Base-by-base conservation (phyloP, 768 basidiomycete species). In the Mycena leptocephala region DNA sequence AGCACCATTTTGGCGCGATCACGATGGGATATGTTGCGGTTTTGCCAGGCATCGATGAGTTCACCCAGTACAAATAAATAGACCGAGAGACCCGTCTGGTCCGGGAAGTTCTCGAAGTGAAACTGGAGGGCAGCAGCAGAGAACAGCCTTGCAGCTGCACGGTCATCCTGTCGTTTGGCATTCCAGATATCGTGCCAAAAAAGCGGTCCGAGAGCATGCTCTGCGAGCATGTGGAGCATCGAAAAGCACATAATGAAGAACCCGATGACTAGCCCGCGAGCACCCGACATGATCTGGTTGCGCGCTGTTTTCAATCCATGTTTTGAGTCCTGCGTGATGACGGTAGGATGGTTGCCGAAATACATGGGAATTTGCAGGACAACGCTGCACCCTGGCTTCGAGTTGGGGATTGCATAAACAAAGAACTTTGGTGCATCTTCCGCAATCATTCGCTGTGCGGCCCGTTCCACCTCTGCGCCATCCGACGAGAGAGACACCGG, bases 251-350 rank as follows among this genome's bases (percentile, higher is more conserved):
- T 53, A 20, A 72, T 20, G 35, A 71, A 76, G 30, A 82, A 78
- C 0, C 81, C 86, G 2, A 86, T 46, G 5, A 74, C 63, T 0
- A 84, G 72, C 3, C 80, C 43, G 0, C 76, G 80, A 5, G 86
- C 86, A 0, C 86, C 86, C 0, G 83, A 80, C 71, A 81, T 85
- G 0, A 85, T 41, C 24, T 87, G 84, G 74, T 87, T 87, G 13
- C 82, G 77, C 5, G 75, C 62, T 0, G 86, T 88, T 65, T 87
- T 88, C 4, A 82, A 72, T 0, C 59, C 79, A 62, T 88, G 87
- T 37, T 86, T 86, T 79, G 84, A 81, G 65, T 87, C 86, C 70
- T 87, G 86, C 24, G 84, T 70, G 61, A 82, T 84, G 13, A 79
- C 77, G 20, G 85, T 64, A 0, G 79, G 78, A 1, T 81, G 77